A percentile compares a stretch with the other conserved stretches of the same genome.
phyloP scores from a whole-genome alignment of 257 asterid species.

The Rauvolfia tetraphylla region DNA sequence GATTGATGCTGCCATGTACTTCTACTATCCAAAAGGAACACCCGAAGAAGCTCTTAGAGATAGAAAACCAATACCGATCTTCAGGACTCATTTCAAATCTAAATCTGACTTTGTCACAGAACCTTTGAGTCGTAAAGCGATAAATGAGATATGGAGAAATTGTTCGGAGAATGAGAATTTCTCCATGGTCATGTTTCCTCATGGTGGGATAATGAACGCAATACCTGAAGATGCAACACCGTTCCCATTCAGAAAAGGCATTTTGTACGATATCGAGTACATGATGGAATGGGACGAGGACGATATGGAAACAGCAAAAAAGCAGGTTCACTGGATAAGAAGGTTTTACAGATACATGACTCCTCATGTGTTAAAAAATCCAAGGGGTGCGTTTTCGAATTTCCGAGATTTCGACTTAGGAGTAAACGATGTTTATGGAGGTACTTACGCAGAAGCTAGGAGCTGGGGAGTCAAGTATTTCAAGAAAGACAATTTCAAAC shows the following conservation, averaged over 20 bases:
- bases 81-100: constrained; percentile 36
- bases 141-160: constrained; percentile 28
- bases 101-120: constrained; percentile 59
- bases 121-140: constrained; percentile 31
- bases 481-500: constrained; percentile 50
- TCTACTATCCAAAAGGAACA: too few species aligned
- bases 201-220: constrained; percentile 53
- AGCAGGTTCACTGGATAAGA: constrained; percentile 35
- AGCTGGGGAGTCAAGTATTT: constrained; percentile 61
- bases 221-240: constrained; percentile 44
- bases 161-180: constrained; percentile 30
- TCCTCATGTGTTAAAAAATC: constrained; percentile 50
- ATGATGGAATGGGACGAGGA: constrained; percentile 42
- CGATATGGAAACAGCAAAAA: constrained; percentile 29
- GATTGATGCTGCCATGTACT: too few species aligned
- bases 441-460: constrained; percentile 33
- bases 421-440: constrained; percentile 33
- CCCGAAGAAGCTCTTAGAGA: constrained; percentile 25
- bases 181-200: constrained; percentile 42
- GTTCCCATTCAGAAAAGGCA: constrained; percentile 64
- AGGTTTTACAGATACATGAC: constrained; percentile 43
- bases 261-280: constrained; percentile 47
- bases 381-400: constrained; percentile 56
- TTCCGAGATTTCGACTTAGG: constrained; percentile 65
- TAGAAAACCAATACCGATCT: constrained; percentile 24